These are phyloP conservation scores for Hymenoscyphus fraxineus DNA, from an alignment of 2,329 filamentous ascomycete genomes.

Conservation along the genomic window DNA sequence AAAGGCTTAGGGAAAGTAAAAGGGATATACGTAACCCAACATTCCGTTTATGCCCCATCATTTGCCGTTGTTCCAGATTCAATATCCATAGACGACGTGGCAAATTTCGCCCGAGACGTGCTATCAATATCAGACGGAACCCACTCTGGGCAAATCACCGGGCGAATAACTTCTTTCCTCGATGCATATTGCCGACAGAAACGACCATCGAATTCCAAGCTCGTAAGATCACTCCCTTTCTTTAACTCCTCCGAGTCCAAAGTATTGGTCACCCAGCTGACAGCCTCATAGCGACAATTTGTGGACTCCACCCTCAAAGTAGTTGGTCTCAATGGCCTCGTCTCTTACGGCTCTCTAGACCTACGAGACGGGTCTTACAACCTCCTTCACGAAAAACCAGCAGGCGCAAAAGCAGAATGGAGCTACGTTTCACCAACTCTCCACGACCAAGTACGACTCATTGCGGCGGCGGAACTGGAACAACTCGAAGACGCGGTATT, in stretches of 20 bases:
- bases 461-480: conserved; percentile 19
- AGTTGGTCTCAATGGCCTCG: conserved; percentile 21
- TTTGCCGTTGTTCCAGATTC: conserved; percentile 20
- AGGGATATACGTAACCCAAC: conserved; percentile 21
- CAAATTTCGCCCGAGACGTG: conserved; percentile 18
- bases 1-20: conserved; percentile 17
- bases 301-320: conserved; percentile 15
- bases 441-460: conserved; percentile 22
- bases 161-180: conserved; percentile 19
- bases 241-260: background rate
- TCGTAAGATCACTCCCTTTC: conserved; percentile 5
- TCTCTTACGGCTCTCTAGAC: conserved; percentile 21
- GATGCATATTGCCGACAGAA: conserved; percentile 11
- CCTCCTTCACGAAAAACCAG: conserved; percentile 9
- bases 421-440: conserved; percentile 21
- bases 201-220: background rate
- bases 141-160: conserved; percentile 18
- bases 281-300: conserved; percentile 8
- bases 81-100: conserved; percentile 17
- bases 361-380: conserved; percentile 19
- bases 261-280: background rate
- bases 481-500: conserved; percentile 18
- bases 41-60: conserved; percentile 14
- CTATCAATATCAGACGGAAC: conserved; percentile 16
- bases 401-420: background rate